phyloP scores from a whole-genome alignment of 495 filamentous ascomycete species.

The Aspergillus sclerotiicarbonarius region DNA sequence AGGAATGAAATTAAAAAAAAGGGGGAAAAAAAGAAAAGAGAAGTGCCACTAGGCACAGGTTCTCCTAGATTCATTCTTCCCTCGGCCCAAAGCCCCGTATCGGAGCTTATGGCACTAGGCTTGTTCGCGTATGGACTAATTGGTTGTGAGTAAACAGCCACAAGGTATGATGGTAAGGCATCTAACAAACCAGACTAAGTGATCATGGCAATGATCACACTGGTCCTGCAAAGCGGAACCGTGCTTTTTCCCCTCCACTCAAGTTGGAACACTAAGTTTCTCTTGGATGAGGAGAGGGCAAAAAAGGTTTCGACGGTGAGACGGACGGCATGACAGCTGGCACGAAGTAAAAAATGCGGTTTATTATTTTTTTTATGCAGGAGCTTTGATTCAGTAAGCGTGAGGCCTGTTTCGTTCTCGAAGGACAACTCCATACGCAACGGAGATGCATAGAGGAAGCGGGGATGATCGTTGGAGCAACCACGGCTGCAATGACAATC shows the following conservation, averaged over 20 bases:
- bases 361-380: constrained; percentile 32
- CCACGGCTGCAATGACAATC: constrained; percentile 35
- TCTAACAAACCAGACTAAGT: constrained; percentile 19
- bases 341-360: constrained; percentile 30
- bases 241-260: constrained; percentile 11
- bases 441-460: constrained; percentile 26
- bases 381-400: constrained; percentile 33
- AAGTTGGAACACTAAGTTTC: constrained; percentile 27
- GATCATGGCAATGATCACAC: constrained; percentile 24
- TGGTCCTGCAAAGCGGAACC: constrained; percentile 8
- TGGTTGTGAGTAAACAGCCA: constrained; percentile 24
- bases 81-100: constrained; percentile 17
- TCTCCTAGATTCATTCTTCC: constrained; percentile 5
- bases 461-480: constrained; percentile 35
- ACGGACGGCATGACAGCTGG: constrained; percentile 43
- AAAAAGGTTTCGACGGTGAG: constrained; percentile 33
- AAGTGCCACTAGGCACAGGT: constrained; percentile 10
- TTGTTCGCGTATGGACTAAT: constrained; percentile 17
- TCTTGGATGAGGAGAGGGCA: constrained; percentile 19
- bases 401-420: constrained; percentile 20
- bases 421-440: constrained; percentile 19
- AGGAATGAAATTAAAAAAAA: constrained; percentile 3
- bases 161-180: constrained; percentile 14
- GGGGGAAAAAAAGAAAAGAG: constrained; percentile 8
- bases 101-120: constrained; percentile 19